These are phyloP conservation scores for Dryas drummondii DNA, from an alignment of 306 rosid species.

Conservation along the genomic window DNA sequence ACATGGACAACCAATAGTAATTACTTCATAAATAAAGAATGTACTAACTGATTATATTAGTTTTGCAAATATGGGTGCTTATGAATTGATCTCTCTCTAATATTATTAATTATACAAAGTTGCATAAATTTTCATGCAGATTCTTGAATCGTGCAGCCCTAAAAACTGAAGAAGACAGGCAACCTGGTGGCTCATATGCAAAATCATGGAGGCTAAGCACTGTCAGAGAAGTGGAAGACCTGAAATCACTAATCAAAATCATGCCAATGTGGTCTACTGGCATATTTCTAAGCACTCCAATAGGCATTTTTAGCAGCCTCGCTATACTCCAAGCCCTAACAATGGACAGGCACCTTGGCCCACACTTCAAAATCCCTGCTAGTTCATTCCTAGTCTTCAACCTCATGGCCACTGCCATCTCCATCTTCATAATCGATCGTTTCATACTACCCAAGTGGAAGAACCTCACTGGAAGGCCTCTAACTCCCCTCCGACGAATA, in stretches of 20 bases:
- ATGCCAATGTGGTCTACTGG: constrained; percentile 37
- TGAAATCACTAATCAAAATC: constrained; percentile 27
- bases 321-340: constrained; percentile 31
- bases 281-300: constrained; percentile 18
- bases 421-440: constrained; percentile 27
- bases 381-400: constrained; percentile 23
- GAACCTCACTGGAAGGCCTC: not conserved
- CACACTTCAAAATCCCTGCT: constrained; percentile 29
- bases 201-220: constrained; percentile 35
- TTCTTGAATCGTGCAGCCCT: constrained; percentile 34
- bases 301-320: constrained; percentile 16
- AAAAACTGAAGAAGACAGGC: constrained; percentile 18
- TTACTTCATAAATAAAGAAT: not conserved
- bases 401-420: constrained; percentile 29
- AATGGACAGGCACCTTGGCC: constrained; percentile 31
- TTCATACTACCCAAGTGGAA: constrained; percentile 5
- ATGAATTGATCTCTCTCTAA: too few species aligned
- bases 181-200: constrained; percentile 8
- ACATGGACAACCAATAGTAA: too few species aligned
- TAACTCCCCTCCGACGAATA: constrained; percentile 27
- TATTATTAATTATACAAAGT: too few species aligned
- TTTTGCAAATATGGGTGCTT: not conserved
- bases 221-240: constrained; percentile 39
- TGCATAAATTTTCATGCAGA: not conserved
- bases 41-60: not conserved